phyloP scores from a whole-genome alignment of 805 yeast species.

The Ogataea populi-albae region DNA sequence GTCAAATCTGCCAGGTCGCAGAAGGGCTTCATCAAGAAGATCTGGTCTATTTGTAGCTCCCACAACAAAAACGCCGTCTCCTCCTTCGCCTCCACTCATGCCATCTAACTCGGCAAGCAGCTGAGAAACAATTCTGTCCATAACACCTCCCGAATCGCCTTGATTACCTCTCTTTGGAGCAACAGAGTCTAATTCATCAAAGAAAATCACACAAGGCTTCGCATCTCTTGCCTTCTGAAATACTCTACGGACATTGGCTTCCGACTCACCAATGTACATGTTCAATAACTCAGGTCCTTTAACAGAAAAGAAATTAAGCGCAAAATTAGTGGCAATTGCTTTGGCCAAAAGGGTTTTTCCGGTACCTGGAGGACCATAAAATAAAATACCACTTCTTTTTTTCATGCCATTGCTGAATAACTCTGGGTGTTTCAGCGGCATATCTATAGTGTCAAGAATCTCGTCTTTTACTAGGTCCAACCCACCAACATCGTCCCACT shows the following conservation, averaged over 20 bases:
- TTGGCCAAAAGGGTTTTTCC: conserved; percentile 95
- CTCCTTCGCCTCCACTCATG: conserved; percentile 77
- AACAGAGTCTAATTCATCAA: conserved; percentile 95
- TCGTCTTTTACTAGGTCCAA: conserved; percentile 86
- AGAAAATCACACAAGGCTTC: conserved; percentile 94
- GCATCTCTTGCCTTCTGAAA: conserved; percentile 96
- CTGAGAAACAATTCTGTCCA: conserved; percentile 98
- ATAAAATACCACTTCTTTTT: conserved; percentile 88
- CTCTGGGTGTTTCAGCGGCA: conserved; percentile 93
- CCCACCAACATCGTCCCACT: conserved; percentile 98
- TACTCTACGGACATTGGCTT: conserved; percentile 92
- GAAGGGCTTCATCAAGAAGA: conserved; percentile 85
- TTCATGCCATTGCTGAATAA: conserved; percentile 84
- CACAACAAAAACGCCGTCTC: conserved; percentile 92
- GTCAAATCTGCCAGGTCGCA: conserved; percentile 94
- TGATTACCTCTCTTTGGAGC: conserved; percentile 99
- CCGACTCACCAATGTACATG: conserved; percentile 98
- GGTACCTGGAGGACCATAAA: conserved; percentile 98
- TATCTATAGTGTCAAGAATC: conserved; percentile 90
- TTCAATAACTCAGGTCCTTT: conserved; percentile 96
- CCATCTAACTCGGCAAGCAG: conserved; percentile 93
- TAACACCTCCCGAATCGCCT: conserved; percentile 98
- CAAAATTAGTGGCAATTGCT: conserved; percentile 94
- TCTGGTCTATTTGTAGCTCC: conserved; percentile 99
- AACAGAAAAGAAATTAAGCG: conserved; percentile 91